Conservation (phyloP, 208 protist species). For the Novymonas esmeraldas region DNA sequence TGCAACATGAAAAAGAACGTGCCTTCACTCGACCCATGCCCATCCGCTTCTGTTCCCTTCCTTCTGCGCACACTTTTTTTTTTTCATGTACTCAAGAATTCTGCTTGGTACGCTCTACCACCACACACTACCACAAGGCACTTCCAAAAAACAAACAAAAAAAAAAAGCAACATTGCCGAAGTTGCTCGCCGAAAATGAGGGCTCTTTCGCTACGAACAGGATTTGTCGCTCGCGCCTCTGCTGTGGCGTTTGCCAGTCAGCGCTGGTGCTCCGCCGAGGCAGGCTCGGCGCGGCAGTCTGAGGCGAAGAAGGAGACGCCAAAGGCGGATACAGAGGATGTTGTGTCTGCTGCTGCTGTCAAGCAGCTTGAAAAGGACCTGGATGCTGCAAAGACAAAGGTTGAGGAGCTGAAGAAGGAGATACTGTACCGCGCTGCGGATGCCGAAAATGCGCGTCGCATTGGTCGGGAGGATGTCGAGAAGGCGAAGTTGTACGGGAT, state of each 20-base stretch:
- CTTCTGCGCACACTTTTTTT: no score
- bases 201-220: conserved; percentile 24
- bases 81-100: background rate
- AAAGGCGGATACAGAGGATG: conserved; percentile 24
- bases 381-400: conserved; percentile 50
- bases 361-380: conserved; percentile 76
- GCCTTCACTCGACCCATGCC: no score
- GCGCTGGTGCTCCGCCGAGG: conserved; percentile 48
- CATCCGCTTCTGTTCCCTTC: background rate
- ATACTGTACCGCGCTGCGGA: conserved; percentile 87
- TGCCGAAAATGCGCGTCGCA: conserved; percentile 87
- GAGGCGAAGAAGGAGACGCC: conserved; percentile 29
- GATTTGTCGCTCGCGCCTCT: conserved; percentile 15
- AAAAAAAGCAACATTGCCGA: conserved; percentile 6
- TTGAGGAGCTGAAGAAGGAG: conserved; percentile 86
- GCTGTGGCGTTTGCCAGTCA: conserved; percentile 11
- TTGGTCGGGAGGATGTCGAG: conserved; percentile 88
- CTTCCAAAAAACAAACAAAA: background rate
- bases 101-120: background rate
- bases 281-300: conserved; percentile 27
- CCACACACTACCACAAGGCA: background rate
- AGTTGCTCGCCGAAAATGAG: conserved; percentile 28
- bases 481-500: conserved; percentile 91
- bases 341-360: conserved; percentile 25
- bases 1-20: no score